phyloP scores from a whole-genome alignment of 345 rosid species.

The Salix arbutifolia region DNA sequence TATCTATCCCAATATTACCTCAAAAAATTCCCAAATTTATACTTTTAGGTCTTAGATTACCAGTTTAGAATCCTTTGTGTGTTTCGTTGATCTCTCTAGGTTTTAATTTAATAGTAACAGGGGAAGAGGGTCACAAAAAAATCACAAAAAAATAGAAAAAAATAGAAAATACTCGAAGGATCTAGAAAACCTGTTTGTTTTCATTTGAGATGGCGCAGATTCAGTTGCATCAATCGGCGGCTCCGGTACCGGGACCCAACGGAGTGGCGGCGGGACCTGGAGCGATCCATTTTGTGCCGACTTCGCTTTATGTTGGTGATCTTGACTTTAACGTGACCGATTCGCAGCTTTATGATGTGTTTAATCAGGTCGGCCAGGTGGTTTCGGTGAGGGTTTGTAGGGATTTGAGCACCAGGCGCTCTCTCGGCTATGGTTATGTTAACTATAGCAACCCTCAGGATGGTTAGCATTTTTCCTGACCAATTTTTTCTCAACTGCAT shows the following conservation, averaged over 20 bases:
- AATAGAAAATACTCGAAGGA: slow-evolving; percentile 10
- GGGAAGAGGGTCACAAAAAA: slow-evolving; percentile 22
- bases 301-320: slow-evolving; percentile 19
- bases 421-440: slow-evolving; percentile 30
- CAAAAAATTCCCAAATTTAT: not conserved
- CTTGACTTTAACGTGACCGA: slow-evolving; percentile 23
- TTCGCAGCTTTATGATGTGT: slow-evolving; percentile 17
- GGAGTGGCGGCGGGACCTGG: slow-evolving; percentile 20
- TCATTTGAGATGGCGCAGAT: slow-evolving; percentile 21
- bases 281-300: slow-evolving; percentile 13
- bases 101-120: not conserved
- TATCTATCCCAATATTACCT: not conserved
- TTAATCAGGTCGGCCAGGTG: slow-evolving; percentile 21
- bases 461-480: slow-evolving; percentile 13
- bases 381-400: slow-evolving; percentile 29
- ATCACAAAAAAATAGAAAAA: not conserved
- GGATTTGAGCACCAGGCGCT: slow-evolving; percentile 18
- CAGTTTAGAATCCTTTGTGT: not conserved
- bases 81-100: slow-evolving; percentile 11
- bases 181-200: slow-evolving; percentile 13
- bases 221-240: slow-evolving; percentile 28
- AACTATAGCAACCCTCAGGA: slow-evolving; percentile 26
- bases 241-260: slow-evolving; percentile 20
- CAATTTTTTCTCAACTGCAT: not conserved
- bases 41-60: not conserved